Evolutionary conservation across 805 yeast species (phyloP), one percentile per base, ranked within the genome.

Genomic region (Yamadazyma sp.): DNA sequence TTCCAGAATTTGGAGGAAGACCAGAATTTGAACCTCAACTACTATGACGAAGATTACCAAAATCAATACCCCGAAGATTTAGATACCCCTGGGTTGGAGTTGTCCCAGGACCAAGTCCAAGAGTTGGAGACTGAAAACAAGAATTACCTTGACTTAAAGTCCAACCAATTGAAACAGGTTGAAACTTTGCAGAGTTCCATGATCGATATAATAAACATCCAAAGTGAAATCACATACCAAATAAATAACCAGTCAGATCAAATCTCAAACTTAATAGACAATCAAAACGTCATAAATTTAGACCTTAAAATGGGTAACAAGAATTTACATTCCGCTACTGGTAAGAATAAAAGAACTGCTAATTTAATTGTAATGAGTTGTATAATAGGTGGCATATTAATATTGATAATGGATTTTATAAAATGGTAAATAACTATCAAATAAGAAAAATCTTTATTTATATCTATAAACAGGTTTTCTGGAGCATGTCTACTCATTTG

Each of bases 271-370:
- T 63, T 88, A 43, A 56, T 78, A 31, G 82, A 80, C 39, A 80
- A 80, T 41, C 89, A 85, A 41, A 78, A 77, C 41, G 77, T 77
- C 42, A 76, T 86, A 1, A 75, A 78, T 36, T 48, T 69, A 5
- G 87, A 88, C 43, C 76, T 88, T 15, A 60, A 63, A 14, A 67
- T 74, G 54, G 96, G 96, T 22, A 88, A 87, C 57, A 66, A 70
- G 42, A 80, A 80, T 41, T 67, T 88, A 44, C 70, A 70, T 30
- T 76, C 74, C 46, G 95, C 95, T 0, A 80, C 82, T 24, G 70
- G 69, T 30, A 64, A 81, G 27, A 82, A 84, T 37, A 80, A 84
- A 31, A 45, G 43, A 35, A 54, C 69, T 11, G 63, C 73, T 7
- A 60, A 65, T 41, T 44, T 67, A 41, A 47, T 67, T 27, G 55